Evolutionary conservation across 148 eudicot species (phyloP), one percentile per base, ranked within the genome.

Genomic region (Hydrangea macrophylla): DNA sequence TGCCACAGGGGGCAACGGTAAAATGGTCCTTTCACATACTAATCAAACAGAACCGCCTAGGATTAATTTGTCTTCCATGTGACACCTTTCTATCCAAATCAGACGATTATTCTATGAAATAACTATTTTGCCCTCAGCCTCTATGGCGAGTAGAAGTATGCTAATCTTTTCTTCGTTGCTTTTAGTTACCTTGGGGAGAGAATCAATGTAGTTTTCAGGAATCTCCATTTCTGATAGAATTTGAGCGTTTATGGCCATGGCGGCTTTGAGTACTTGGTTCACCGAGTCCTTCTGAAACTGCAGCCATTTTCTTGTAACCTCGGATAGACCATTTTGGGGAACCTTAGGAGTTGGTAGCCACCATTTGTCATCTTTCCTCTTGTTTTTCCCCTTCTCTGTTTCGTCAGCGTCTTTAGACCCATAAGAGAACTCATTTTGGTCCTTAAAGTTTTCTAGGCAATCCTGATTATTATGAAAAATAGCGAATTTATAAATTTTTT

Each of bases 261-360:
- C 65, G 45, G 73, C 65, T 70, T 70, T 70, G 4, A 59, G 58
- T 22, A 70, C 73, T 70, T 70, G 73, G 54, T 70, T 70, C 9
- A 70, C 73, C 2, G 73, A 70, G 13, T 70, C 73, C 39, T 70
- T 70, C 62, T 70, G 73, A 57, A 70, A 70, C 35, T 70, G 73
- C 32, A 70, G 58, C 73, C 73, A 70, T 70, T 70, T 70, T 48
- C 58, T 70, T 11, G 73, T 59, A 39, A 50, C 65, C 6, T 70
- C 73, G 0, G 65, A 60, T 13, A 70, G 35, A 42, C 65, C 73
- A 33, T 70, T 70, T 28, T 83, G 70, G 18, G 94, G 92, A 73
- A 91, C 88, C 63, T 91, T 83, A 8, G 83, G 87, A 9, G 82
- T 78, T 7, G 97, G 94, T 55, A 88, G 53, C 97, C 97, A 91